Conservation (phyloP, 2,329 filamentous ascomycete species). For the Lecanosticta acicola region DNA sequence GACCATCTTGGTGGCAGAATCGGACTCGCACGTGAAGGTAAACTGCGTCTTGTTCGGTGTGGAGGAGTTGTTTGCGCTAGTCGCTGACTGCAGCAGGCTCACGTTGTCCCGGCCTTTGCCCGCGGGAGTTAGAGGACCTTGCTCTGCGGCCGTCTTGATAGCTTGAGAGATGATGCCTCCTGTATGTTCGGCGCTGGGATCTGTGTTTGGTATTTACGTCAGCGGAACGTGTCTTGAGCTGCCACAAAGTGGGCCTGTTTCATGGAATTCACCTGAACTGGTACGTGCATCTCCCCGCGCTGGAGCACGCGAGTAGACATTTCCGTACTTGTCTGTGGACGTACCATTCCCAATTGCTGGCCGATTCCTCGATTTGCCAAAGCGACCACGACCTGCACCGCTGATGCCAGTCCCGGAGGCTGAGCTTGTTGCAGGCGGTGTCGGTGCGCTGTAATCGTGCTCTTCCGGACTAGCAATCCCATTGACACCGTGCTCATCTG, state of each 20-base stretch:
- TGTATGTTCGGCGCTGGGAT: constrained; percentile 42
- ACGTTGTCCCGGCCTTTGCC: constrained; percentile 70
- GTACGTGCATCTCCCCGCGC: constrained; percentile 17
- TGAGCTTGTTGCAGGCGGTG: constrained; percentile 41
- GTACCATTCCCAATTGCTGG: constrained; percentile 40
- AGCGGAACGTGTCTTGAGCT: constrained; percentile 9
- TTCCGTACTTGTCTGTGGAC: neutral
- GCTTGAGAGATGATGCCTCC: constrained; percentile 82
- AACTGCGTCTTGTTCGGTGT: constrained; percentile 75
- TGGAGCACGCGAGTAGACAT: constrained; percentile 15
- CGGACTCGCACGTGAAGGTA: constrained; percentile 92
- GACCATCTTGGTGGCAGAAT: constrained; percentile 71
- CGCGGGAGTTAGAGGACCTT: constrained; percentile 48
- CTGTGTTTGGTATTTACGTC: constrained; percentile 27
- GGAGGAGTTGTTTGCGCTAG: constrained; percentile 45
- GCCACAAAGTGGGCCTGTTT: constrained; percentile 2
- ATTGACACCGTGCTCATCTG: constrained; percentile 41
- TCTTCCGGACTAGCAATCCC: constrained; percentile 26
- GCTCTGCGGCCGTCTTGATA: constrained; percentile 79
- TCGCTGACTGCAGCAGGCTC: constrained; percentile 64
- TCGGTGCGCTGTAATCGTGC: constrained; percentile 52
- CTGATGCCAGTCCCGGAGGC: constrained; percentile 63
- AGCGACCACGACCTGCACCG: constrained; percentile 76
- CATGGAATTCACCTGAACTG: constrained; percentile 20
- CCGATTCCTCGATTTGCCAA: constrained; percentile 54